Conservation (phyloP, 2,329 filamentous ascomycete species). For the Gaeumannomyces sp. region DNA sequence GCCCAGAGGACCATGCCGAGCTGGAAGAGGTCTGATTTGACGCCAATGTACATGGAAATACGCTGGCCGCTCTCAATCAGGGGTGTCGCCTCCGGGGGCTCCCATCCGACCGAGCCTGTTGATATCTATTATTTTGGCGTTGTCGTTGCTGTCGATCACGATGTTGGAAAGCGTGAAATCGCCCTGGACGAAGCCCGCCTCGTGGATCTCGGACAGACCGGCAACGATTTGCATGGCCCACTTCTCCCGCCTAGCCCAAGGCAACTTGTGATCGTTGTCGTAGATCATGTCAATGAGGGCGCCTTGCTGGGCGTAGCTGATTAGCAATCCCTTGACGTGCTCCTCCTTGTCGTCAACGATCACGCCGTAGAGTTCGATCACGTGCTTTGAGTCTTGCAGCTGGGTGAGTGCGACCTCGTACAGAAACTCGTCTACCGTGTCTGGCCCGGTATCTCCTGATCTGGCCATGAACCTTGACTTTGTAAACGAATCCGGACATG, state of each 20-base stretch:
- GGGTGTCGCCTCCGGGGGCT: conserved; percentile 81
- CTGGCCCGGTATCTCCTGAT: conserved; percentile 91
- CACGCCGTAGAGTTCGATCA: conserved; percentile 82
- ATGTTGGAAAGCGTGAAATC: conserved; percentile 98
- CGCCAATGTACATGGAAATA: conserved; percentile 95
- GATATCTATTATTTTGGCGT: conserved; percentile 97
- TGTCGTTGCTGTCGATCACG: conserved; percentile 75
- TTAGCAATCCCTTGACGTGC: conserved; percentile 79
- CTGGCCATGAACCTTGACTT: conserved; percentile 63
- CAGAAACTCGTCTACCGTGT: conserved; percentile 91
- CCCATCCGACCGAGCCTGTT: conserved; percentile 94
- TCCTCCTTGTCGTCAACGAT: conserved; percentile 73
- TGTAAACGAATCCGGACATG: conserved; percentile 96
- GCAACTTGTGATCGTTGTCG: conserved; percentile 56
- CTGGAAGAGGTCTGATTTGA: conserved; percentile 95
- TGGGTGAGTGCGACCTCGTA: conserved; percentile 92
- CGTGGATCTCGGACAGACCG: conserved; percentile 87
- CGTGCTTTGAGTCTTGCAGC: conserved; percentile 63
- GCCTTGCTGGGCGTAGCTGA: conserved; percentile 79
- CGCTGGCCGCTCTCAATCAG: conserved; percentile 84
- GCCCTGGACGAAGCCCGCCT: conserved; percentile 92
- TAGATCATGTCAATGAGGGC: conserved; percentile 88
- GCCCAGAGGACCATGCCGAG: conserved; percentile 97
- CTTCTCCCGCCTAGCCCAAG: conserved; percentile 69
- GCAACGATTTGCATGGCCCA: conserved; percentile 91